A percentile compares a stretch with the other conserved stretches of the same genome.
Conservation (phyloP, 345 rosid species). For the Ricinus communis region DNA sequence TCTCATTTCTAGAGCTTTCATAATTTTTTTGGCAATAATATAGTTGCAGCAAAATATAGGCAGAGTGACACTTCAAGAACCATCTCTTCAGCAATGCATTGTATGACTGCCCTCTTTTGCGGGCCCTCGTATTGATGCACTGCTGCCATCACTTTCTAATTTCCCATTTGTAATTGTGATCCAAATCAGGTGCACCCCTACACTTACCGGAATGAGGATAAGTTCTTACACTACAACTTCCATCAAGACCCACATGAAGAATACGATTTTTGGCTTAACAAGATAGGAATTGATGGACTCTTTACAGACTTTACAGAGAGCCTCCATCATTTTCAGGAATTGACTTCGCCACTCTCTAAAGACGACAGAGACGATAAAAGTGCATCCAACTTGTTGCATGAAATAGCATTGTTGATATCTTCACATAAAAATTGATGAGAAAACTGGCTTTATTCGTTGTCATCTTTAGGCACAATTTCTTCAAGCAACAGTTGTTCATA, state of each 20-base stretch:
- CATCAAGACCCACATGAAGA: conserved; percentile 71
- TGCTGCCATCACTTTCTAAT: too few species aligned
- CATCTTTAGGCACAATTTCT: conserved; percentile 6
- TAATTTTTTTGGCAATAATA: neutral
- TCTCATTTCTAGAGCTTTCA: neutral
- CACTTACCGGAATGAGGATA: conserved; percentile 74
- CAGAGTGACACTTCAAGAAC: neutral
- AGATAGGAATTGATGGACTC: conserved; percentile 79
- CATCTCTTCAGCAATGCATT: neutral
- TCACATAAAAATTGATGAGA: conserved; percentile 35
- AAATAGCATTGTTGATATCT: conserved; percentile 46
- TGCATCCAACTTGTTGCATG: conserved; percentile 40
- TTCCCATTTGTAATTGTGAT: neutral
- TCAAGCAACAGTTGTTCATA: neutral
- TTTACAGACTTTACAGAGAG: conserved; percentile 94
- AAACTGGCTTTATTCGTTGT: neutral
- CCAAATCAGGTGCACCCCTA: conserved; percentile 79
- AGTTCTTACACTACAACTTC: conserved; percentile 58
- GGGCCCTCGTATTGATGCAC: too few species aligned
- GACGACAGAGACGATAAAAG: conserved; percentile 12
- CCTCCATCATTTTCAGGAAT: conserved; percentile 63
- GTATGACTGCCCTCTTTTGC: neutral
- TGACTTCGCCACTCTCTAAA: conserved; percentile 44
- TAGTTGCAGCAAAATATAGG: neutral
- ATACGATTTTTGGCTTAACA: conserved; percentile 76